phyloP scores from a whole-genome alignment of 371 early-diverging fungal species.

The Aphelidium insulamus region DNA sequence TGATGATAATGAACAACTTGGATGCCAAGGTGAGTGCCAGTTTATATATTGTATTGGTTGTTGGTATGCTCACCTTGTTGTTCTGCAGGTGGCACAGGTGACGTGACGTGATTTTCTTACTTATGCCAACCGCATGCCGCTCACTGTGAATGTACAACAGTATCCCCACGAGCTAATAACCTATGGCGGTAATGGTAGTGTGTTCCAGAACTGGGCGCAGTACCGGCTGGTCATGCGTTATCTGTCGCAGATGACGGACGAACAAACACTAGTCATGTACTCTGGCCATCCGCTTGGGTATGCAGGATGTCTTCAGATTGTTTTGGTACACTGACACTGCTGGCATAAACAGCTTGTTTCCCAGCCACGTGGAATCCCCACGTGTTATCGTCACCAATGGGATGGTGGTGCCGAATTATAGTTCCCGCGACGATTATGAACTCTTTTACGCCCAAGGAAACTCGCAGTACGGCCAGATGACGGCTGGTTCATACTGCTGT shows the following conservation, averaged over 20 bases:
- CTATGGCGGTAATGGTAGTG: constrained; percentile 3
- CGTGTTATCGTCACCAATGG: constrained; percentile 5
- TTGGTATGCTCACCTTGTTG: no score
- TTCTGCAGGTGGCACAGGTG: no score
- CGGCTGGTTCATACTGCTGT: constrained; percentile 4
- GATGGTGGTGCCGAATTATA: constrained; percentile 3
- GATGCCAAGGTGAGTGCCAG: no score
- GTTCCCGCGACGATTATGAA: constrained; percentile 1
- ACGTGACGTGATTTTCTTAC: no score
- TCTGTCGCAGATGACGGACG: constrained; percentile 3
- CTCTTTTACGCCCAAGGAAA: constrained; percentile 1
- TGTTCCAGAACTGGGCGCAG: constrained; percentile 4
- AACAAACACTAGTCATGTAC: constrained; percentile 3
- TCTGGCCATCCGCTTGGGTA: constrained; percentile 4
- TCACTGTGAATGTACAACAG: no score
- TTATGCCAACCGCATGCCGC: no score
- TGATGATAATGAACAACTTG: constrained; percentile 5
- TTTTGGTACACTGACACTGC: no score
- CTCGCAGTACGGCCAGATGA: constrained; percentile 4
- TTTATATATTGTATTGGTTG: no score
- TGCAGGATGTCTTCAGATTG: no score
- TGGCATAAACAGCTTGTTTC: no score
- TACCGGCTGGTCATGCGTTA: constrained; percentile 4
- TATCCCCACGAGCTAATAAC: constrained; percentile 4
- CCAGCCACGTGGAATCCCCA: constrained; percentile 1